These are phyloP conservation scores for Bjerkandera adusta DNA, from an alignment of 1,284 basidiomycete genomes.

Conservation along the genomic window DNA sequence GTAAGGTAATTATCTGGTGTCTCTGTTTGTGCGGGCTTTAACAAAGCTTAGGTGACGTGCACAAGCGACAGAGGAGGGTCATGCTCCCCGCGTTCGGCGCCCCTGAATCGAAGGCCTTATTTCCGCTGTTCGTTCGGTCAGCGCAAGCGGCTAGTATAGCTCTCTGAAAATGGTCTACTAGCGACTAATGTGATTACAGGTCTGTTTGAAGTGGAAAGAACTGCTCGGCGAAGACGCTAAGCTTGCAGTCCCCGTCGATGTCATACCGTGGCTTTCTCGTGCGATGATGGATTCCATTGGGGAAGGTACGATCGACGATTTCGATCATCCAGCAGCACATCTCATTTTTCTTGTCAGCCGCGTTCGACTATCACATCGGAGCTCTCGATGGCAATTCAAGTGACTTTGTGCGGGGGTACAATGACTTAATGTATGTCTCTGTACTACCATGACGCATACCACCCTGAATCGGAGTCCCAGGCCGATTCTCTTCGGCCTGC, in stretches of 20 bases:
- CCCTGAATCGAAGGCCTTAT: slow-evolving; percentile 46
- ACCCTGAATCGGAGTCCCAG: neutral
- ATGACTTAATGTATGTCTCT: slow-evolving; percentile 29
- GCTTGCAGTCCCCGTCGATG: too few species aligned
- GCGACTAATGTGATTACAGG: slow-evolving; percentile 28
- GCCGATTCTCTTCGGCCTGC: slow-evolving; percentile 10
- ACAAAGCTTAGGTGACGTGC: slow-evolving; percentile 42
- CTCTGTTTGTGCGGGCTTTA: too few species aligned
- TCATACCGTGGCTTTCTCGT: slow-evolving; percentile 29
- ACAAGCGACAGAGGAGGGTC: slow-evolving; percentile 42
- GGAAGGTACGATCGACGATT: slow-evolving; percentile 35
- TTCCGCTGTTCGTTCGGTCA: slow-evolving; percentile 47
- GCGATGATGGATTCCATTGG: slow-evolving; percentile 34
- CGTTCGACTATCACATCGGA: slow-evolving; percentile 35
- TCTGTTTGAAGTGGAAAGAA: slow-evolving; percentile 45
- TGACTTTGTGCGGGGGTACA: slow-evolving; percentile 29
- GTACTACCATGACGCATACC: neutral
- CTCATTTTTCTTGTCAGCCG: slow-evolving; percentile 29
- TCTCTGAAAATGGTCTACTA: slow-evolving; percentile 2
- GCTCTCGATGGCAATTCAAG: slow-evolving; percentile 25
- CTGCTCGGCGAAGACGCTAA: too few species aligned
- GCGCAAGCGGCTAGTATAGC: slow-evolving; percentile 39
- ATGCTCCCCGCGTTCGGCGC: slow-evolving; percentile 43
- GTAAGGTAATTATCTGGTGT: slow-evolving; percentile 31
- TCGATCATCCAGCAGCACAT: slow-evolving; percentile 19